phyloP scores from a whole-genome alignment of 1,139 yeast genomes.

The Saccharomyces hybrid region DNA sequence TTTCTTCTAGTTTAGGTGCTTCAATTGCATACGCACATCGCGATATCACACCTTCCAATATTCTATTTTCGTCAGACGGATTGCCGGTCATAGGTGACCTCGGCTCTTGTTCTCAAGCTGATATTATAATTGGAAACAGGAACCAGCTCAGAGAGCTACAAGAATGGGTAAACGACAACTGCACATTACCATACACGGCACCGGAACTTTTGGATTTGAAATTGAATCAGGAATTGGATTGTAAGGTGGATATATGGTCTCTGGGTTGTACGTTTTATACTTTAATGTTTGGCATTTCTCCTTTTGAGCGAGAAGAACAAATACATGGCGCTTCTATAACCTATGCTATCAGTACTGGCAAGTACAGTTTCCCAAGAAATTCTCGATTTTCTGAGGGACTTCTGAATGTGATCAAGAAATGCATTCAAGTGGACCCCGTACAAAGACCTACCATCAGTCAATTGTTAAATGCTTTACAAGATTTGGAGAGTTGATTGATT shows the following conservation, averaged over 20 bases:
- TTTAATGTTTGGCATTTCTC: conserved; percentile 69
- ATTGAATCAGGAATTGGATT: conserved; percentile 55
- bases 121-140: conserved; percentile 46
- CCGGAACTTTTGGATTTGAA: conserved; percentile 81
- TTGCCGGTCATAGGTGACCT: conserved; percentile 75
- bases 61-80: conserved; percentile 69
- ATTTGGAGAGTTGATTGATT: conserved; percentile 1
- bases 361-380: conserved; percentile 52
- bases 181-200: conserved; percentile 81
- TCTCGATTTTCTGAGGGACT: conserved; percentile 50
- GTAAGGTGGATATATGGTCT: conserved; percentile 83
- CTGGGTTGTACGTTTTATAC: conserved; percentile 78
- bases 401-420: conserved; percentile 46
- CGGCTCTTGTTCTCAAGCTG: conserved; percentile 69
- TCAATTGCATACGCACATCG: conserved; percentile 67
- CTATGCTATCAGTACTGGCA: conserved; percentile 69
- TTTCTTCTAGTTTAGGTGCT: conserved; percentile 6
- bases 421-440: conserved; percentile 53
- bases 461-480: conserved; percentile 14
- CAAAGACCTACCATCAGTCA: conserved; percentile 58
- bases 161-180: conserved; percentile 77
- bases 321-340: conserved; percentile 76
- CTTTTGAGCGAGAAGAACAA: conserved; percentile 77
- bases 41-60: conserved; percentile 83
- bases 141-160: conserved; percentile 70